Evolutionary conservation across 306 rosid species (phyloP), one percentile per base, ranked within the genome.

Genomic region (Mucuna pruriens): DNA sequence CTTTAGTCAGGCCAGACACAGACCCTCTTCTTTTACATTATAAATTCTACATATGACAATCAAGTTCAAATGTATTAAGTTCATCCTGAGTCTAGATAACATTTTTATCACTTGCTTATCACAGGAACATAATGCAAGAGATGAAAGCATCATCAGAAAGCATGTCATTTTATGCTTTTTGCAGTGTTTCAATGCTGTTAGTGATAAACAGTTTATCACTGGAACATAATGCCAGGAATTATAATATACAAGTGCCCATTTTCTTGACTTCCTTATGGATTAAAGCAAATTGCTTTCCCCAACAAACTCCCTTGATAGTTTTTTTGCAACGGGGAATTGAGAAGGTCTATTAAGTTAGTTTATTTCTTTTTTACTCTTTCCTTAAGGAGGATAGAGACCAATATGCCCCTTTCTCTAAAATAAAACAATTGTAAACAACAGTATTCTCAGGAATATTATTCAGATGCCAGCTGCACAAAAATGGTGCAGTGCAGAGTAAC

Each of bases 381-480:
- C 69, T 25, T 49, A 64, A n/a, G 62, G 71, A 45, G 42, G 46
- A 74, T 31, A 20, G 44, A 45, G 13, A 16, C 33, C 55, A n/a
- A 39, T 38, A 58, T 31, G 40, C 26, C 17, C 39, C n/a, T 68
- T 48, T 69, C 49, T 65, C 76, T 44, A 29, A 65, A 52, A 46
- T 64, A 62, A 33, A 63, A 54, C 2, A 13, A 55, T 7, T n/a
- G 11, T 40, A 70, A 76, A 54, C n/a, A 36, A 60, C 15, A 11
- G 29, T 42, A 46, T 19, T 76, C 9, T 71, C 17, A 23, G 65
- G 57, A 71, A 77, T 58, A 76, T 51, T 49, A 40, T 70, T 60
- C 12, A 80, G 75, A 80, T 52, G 71, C 61, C 65, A 39, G 67
- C 55, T 15, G 23, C 72, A 62, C 69, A 60, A 61, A 39, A 44